Percentiles rank a stretch among this genome's conserved stretches.
phyloP scores from a whole-genome alignment of 2,329 filamentous ascomycete species.

The Fusarium pseudocircinatum region DNA sequence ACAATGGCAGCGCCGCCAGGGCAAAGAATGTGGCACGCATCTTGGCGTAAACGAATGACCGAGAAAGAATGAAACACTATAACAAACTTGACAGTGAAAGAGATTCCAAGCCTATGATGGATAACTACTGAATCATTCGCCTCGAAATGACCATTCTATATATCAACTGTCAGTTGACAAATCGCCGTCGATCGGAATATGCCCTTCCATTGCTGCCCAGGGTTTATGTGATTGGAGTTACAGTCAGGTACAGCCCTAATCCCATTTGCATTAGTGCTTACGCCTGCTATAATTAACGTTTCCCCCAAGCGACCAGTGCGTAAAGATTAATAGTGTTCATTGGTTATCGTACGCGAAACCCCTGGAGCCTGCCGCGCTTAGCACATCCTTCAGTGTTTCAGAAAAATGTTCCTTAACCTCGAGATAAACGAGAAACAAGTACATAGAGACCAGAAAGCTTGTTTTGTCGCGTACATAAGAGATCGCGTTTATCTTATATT shows the following conservation, averaged over 20 bases:
- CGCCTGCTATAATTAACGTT: not conserved
- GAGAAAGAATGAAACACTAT: not conserved
- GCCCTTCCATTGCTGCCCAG: not conserved
- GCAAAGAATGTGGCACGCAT: conserved; percentile 26
- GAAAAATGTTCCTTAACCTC: not conserved
- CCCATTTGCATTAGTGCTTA: not conserved
- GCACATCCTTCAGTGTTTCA: not conserved
- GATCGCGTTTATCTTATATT: accelerated
- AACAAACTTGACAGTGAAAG: not conserved
- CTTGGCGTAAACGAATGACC: not conserved
- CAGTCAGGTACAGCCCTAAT: not conserved
- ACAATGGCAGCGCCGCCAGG: conserved; percentile 22
- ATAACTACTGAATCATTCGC: not conserved
- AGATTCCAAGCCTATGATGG: not conserved
- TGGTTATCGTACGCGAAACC: not conserved
- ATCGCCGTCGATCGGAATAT: not conserved
- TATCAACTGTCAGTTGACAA: not conserved
- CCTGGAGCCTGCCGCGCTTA: not conserved
- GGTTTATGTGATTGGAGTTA: not conserved
- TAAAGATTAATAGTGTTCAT: not conserved
- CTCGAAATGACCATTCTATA: not conserved
- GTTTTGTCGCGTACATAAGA: not conserved
- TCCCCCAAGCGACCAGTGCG: not conserved
- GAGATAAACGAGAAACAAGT: not conserved
- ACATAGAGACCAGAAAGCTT: not conserved